phyloP scores from a whole-genome alignment of 345 rosid genomes.

The Hypericum androsaemum region DNA sequence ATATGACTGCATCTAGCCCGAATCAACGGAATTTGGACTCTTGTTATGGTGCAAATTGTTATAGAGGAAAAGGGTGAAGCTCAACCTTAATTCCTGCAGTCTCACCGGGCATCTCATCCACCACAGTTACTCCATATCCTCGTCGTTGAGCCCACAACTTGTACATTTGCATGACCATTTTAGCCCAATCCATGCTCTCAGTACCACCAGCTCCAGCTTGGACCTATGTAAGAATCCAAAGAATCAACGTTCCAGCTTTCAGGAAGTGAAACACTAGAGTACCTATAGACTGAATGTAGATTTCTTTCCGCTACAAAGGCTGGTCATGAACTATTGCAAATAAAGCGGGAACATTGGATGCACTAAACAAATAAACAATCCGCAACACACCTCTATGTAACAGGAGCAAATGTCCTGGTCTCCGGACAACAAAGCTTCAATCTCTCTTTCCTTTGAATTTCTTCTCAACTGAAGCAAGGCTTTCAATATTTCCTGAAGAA shows the following conservation, averaged over 20 bases:
- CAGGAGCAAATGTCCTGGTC: conserved; percentile 78
- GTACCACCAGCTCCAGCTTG: conserved; percentile 99
- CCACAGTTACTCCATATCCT: conserved; percentile 49
- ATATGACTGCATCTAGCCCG: background rate
- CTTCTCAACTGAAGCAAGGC: conserved; percentile 72
- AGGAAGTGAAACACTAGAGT: too few relatives aligned
- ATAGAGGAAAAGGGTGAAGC: conserved; percentile 9
- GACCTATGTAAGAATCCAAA: conserved; percentile 37
- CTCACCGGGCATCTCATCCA: conserved; percentile 90
- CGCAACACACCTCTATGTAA: conserved; percentile 55
- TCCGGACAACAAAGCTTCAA: conserved; percentile 73
- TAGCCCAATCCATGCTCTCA: conserved; percentile 97
- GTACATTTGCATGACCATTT: conserved; percentile 94
- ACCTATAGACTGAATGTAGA: too few relatives aligned
- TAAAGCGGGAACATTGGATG: conserved; percentile 9
- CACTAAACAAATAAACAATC: conserved; percentile 4
- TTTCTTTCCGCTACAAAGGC: too few relatives aligned
- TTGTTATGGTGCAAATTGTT: background rate
- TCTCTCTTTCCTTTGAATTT: conserved; percentile 73
- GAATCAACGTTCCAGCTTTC: conserved; percentile 4
- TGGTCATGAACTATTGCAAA: too few relatives aligned
- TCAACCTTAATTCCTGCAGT: conserved; percentile 91
- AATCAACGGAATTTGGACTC: background rate
- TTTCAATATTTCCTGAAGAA: conserved; percentile 54
- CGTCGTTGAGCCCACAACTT: conserved; percentile 67